Conservation (phyloP, 345 rosid species). For the Euphorbia lathyris region DNA sequence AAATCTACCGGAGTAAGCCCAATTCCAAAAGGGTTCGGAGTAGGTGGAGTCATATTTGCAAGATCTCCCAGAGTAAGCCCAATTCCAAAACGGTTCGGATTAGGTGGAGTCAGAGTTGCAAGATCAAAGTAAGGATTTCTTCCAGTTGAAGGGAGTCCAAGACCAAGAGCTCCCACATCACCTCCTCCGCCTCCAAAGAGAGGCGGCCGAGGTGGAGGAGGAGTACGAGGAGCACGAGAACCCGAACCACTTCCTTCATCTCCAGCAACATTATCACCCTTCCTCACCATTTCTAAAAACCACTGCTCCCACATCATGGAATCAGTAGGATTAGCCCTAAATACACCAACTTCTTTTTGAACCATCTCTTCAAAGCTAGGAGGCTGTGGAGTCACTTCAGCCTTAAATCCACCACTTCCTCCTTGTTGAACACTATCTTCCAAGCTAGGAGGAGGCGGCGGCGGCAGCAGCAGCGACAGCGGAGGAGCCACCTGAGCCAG, state of each 20-base stretch:
- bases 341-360: not conserved
- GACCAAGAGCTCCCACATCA: no score
- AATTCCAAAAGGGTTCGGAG: not conserved
- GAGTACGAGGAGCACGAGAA: no score
- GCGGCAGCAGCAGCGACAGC: no score
- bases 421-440: no score
- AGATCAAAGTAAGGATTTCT: no score
- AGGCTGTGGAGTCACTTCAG: no score
- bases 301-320: conserved; percentile 12
- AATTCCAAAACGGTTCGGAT: no score
- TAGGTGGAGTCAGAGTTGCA: no score
- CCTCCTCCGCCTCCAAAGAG: no score
- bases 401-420: no score
- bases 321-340: not conserved
- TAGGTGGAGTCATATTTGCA: not conserved
- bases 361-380: not conserved
- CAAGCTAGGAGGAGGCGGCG: not conserved
- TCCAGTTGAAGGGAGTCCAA: no score
- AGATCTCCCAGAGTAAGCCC: not conserved
- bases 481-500: not conserved
- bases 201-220: no score
- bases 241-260: not conserved
- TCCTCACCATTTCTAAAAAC: conserved; percentile 7
- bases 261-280: not conserved
- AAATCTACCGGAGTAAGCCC: not conserved